Evolutionary conservation across 2,329 filamentous ascomycete species (phyloP).

Genomic region (Alternaria postmessia): DNA sequence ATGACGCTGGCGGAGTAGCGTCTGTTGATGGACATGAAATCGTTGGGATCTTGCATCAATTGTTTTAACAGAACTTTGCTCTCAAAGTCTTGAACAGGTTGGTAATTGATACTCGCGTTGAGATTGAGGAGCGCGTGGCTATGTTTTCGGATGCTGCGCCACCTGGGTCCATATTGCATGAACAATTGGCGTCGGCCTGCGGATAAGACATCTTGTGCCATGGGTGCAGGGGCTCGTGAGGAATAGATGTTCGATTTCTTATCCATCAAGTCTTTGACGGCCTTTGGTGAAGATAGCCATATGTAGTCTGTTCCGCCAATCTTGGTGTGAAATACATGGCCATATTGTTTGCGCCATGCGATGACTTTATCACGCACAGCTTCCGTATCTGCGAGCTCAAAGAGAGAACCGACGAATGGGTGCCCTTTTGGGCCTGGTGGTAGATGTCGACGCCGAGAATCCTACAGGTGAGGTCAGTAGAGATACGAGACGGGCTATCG

Average conservation of each 20-base stretch:
- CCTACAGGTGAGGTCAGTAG: conserved; percentile 23
- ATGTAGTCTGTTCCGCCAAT: conserved; percentile 53
- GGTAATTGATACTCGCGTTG: conserved; percentile 46
- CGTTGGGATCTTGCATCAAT: conserved; percentile 48
- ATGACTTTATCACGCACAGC: conserved; percentile 41
- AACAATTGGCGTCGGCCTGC: conserved; percentile 58
- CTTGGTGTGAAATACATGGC: conserved; percentile 52
- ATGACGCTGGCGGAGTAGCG: conserved; percentile 46
- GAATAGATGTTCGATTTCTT: conserved; percentile 62
- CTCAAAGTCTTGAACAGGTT: conserved; percentile 57
- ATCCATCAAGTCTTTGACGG: conserved; percentile 64
- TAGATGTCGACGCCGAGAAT: conserved; percentile 43
- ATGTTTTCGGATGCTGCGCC: conserved; percentile 50
- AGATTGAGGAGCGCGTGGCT: conserved; percentile 44
- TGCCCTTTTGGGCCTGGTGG: conserved; percentile 52
- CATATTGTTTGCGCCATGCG: conserved; percentile 49
- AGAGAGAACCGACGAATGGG: conserved; percentile 52
- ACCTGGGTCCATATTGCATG: conserved; percentile 52
- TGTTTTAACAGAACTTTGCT: conserved; percentile 56
- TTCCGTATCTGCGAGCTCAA: conserved; percentile 50
- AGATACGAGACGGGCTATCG: not conserved
- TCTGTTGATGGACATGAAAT: conserved; percentile 44
- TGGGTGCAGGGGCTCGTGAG: conserved; percentile 51
- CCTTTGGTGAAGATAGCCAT: conserved; percentile 57
- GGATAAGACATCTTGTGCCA: conserved; percentile 55